A percentile compares a stretch with the other conserved stretches of the same genome.
phyloP scores from a whole-genome alignment of 768 basidiomycete species.

The Filobasidium floriforme region DNA sequence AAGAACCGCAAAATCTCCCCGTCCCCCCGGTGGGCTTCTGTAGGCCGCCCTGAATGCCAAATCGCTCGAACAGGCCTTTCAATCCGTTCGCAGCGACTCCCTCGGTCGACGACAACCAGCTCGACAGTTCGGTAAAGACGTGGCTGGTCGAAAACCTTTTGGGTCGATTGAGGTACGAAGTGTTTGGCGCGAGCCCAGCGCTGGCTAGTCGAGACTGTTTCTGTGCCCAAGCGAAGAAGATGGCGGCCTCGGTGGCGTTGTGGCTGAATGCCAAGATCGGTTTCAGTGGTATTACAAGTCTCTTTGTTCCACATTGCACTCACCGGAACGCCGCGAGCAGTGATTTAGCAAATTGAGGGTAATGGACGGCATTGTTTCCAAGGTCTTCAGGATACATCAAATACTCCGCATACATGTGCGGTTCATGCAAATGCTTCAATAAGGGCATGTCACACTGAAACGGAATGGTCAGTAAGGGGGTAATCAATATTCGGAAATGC shows the following conservation, averaged over 20 bases:
- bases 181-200: no score
- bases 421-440: background rate
- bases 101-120: background rate
- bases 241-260: background rate
- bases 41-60: background rate
- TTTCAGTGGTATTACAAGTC: no score
- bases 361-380: no score
- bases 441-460: background rate
- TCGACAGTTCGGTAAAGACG: background rate
- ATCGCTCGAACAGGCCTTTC: background rate
- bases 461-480: background rate
- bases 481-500: background rate
- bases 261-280: background rate
- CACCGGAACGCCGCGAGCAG: background rate
- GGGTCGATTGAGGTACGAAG: no score
- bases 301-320: background rate
- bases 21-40: background rate
- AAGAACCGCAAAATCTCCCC: background rate
- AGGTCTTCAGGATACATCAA: no score
- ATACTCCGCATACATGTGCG: background rate
- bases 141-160: background rate
- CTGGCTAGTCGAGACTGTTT: background rate
- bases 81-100: background rate
- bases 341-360: background rate
- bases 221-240: background rate